Base-by-base conservation (phyloP, 2,329 filamentous ascomycete genomes). In the Pestalotiopsis sp. region DNA sequence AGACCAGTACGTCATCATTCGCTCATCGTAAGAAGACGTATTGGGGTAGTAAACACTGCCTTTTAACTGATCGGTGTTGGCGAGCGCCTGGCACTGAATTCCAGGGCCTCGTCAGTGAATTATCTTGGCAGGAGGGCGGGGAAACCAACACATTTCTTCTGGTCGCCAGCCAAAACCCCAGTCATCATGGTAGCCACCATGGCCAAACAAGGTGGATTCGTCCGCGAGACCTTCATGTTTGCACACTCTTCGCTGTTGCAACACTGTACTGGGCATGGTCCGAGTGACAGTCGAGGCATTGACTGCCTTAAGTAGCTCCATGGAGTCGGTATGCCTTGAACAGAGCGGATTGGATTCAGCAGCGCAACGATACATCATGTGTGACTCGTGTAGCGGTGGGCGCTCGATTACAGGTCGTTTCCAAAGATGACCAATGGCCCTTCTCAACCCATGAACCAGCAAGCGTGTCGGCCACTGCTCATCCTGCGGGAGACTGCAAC, bases 1-100 rank as follows among this genome's bases (percentile, higher is more conserved):
- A 45, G 63, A 65, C 67, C 67, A 68, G 41, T 65, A 65, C 3
- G 67, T 25, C 36, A n/a, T 17, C n/a, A 61, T 60, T 4, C 65
- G 65, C 31, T 66, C 65, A 4, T 66, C 38, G 14, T 66, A 66
- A 9, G 38, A 27, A 23, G 64, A 25, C 1, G 45, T 31, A 27
- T 65, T 65, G 13, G 64, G 64, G 23, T 57, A 57, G 45, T 31
- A 65, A 58, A 65, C 49, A 12, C 14, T 45, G 27, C 7, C 64
- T 25, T 7, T 23, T 13, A 65, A 11, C 14, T 25, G 13, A 23
- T 7, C 12, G n/a, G 13, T 36, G 11, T 36, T 23, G 13, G 38
- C 20, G 12, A 64, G 61, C 45, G 61, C 39, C n/a, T 39, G 25
- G 20, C 61, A 64, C 61, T 64, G 38, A 12, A 31, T 7, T 13